These are phyloP conservation scores for Lagenaria siceraria DNA, from an alignment of 306 rosid genomes.

Conservation along the genomic window DNA sequence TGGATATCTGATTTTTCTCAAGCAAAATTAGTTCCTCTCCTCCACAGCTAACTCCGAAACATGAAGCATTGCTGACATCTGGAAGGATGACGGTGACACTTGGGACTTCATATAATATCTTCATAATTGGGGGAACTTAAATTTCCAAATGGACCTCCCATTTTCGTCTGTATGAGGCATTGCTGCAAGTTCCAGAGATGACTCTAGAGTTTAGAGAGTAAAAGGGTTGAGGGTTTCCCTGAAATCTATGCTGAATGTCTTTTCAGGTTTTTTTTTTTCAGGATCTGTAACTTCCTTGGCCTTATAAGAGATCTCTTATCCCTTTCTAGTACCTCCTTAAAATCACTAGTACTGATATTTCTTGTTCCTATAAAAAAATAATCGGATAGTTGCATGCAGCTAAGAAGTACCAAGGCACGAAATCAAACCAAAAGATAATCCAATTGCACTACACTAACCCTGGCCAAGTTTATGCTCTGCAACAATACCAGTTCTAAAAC, in stretches of 20 bases:
- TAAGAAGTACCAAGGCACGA: not conserved
- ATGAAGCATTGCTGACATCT: not conserved
- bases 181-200: not conserved
- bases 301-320: not conserved
- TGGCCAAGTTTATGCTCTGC: not conserved
- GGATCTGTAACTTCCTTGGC: not conserved
- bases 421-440: not conserved
- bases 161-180: not conserved
- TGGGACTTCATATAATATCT: not conserved
- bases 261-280: not conserved
- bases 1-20: not conserved
- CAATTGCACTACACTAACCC: not conserved
- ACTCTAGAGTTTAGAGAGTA: not conserved
- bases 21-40: not conserved
- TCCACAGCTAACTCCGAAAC: not conserved
- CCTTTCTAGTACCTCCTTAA: not conserved
- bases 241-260: not conserved
- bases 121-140: not conserved
- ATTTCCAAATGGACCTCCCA: not conserved
- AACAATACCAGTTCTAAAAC: not conserved
- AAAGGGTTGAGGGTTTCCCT: not conserved
- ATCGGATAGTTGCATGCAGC: not conserved
- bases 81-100: not conserved
- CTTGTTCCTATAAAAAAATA: not conserved
- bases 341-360: not conserved